These are phyloP conservation scores for Paralagenidium karlingii DNA, from an alignment of 352 stramenopile genomes.

Conservation along the genomic window DNA sequence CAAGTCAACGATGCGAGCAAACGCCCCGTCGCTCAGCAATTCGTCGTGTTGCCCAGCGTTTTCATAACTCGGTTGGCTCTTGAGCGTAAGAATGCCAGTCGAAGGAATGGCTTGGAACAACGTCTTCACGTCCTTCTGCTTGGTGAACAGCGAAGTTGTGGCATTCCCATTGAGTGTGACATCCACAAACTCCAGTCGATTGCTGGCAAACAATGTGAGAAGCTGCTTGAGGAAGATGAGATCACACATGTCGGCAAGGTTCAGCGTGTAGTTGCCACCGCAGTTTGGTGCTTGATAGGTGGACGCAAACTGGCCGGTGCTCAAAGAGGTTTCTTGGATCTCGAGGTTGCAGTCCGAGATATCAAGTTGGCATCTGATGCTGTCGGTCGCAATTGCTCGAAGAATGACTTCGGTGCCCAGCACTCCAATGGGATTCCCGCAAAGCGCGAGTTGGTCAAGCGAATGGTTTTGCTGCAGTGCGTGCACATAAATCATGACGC, in stretches of 20 bases:
- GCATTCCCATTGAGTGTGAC: slow-evolving; percentile 23
- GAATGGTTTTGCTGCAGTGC: slow-evolving; percentile 37
- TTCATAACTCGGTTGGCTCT: slow-evolving; percentile 47
- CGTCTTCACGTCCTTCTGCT: slow-evolving; percentile 44
- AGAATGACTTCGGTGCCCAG: slow-evolving; percentile 48
- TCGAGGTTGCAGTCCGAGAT: slow-evolving; percentile 58
- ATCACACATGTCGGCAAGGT: slow-evolving; percentile 32
- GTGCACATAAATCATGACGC: slow-evolving; percentile 46
- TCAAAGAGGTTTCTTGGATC: slow-evolving; percentile 26
- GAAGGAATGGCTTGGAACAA: slow-evolving; percentile 22
- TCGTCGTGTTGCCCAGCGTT: slow-evolving; percentile 47
- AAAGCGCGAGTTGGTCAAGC: slow-evolving; percentile 33
- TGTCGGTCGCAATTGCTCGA: slow-evolving; percentile 24
- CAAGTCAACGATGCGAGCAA: slow-evolving; percentile 22
- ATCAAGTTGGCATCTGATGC: slow-evolving; percentile 44
- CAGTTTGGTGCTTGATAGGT: neutral
- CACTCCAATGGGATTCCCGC: slow-evolving; percentile 55
- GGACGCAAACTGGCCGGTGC: slow-evolving; percentile 14
- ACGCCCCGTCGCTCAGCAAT: slow-evolving; percentile 18
- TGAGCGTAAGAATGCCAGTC: slow-evolving; percentile 31
- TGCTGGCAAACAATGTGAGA: slow-evolving; percentile 32
- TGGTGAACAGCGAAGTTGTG: slow-evolving; percentile 34
- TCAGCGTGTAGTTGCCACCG: slow-evolving; percentile 35
- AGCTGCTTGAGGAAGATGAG: slow-evolving; percentile 40
- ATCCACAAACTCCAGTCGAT: slow-evolving; percentile 45